Evolutionary conservation across 805 yeast species (phyloP).

Genomic region (Yarrowia sp.): DNA sequence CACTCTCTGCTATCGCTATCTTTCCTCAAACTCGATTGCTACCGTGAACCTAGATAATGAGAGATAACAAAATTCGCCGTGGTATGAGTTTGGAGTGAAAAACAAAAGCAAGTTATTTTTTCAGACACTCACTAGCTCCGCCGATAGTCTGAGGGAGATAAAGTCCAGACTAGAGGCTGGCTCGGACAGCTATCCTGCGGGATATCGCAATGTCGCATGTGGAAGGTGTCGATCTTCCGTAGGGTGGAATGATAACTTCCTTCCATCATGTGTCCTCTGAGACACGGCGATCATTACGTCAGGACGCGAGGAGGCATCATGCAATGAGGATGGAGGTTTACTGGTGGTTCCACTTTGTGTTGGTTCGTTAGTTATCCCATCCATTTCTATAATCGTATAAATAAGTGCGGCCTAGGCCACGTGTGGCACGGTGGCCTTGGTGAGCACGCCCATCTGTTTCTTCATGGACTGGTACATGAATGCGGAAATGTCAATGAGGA

Average conservation of each 20-base stretch:
- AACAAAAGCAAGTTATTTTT: too few species aligned
- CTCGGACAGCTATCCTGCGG: neutral
- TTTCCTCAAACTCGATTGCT: too few species aligned
- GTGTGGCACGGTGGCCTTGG: conserved; percentile 18
- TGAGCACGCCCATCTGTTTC: conserved; percentile 14
- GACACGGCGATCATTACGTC: neutral
- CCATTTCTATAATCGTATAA: conserved; percentile 9
- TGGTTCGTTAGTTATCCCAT: neutral
- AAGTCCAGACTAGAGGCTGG: neutral
- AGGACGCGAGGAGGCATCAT: too few species aligned
- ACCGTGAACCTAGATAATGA: neutral
- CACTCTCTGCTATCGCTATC: too few species aligned
- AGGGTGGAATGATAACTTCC: neutral
- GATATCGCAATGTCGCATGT: neutral
- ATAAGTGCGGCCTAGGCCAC: neutral
- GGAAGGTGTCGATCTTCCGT: neutral
- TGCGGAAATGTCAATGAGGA: conserved; percentile 18
- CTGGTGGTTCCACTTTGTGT: too few species aligned
- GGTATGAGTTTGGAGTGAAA: too few species aligned
- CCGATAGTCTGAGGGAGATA: too few species aligned
- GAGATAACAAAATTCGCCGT: neutral
- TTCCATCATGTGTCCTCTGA: neutral
- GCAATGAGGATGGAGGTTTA: too few species aligned
- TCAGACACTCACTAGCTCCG: neutral
- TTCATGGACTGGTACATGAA: conserved; percentile 25